These are phyloP conservation scores for Mycogone perniciosa DNA, from an alignment of 2,329 filamentous ascomycete species.

Conservation along the genomic window DNA sequence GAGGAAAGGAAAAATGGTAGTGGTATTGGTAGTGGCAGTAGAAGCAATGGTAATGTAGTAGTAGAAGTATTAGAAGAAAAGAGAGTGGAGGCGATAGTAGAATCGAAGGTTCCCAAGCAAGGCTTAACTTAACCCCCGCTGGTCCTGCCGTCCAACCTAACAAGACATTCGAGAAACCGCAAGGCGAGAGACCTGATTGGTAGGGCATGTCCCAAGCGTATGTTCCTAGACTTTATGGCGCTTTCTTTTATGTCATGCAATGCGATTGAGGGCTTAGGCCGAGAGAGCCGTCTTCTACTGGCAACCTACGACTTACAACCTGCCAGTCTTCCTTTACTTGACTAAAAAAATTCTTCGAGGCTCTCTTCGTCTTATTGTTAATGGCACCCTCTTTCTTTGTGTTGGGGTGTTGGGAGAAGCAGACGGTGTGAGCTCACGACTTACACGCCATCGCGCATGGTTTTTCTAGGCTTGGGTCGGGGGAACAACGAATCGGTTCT, in stretches of 20 bases:
- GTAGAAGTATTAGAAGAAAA: background rate
- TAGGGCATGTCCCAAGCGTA: too few species aligned
- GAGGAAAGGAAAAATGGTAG: slow-evolving; percentile 1
- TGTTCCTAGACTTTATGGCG: background rate
- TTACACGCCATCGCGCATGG: slow-evolving; percentile 1
- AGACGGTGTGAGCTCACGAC: slow-evolving; percentile 4
- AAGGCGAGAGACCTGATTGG: background rate
- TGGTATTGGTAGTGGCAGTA: background rate
- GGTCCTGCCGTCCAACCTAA: background rate
- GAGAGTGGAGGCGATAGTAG: slow-evolving; percentile 10
- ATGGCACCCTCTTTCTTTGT: background rate
- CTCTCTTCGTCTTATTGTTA: too few species aligned
- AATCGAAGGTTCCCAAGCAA: slow-evolving; percentile 9
- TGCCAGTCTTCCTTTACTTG: too few species aligned
- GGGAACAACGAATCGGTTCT: slow-evolving; percentile 2
- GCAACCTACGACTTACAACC: too few species aligned
- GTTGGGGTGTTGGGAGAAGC: slow-evolving; percentile 3
- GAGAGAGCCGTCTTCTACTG: too few species aligned
- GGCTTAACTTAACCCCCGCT: slow-evolving; percentile 2
- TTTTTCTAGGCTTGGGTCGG: slow-evolving; percentile 3
- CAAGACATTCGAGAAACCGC: slow-evolving; percentile 1
- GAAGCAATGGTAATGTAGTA: background rate
- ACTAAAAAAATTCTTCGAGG: too few species aligned
- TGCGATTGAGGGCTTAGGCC: background rate
- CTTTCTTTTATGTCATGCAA: background rate